Base-by-base conservation (phyloP, 495 filamentous ascomycete species). In the Aspergillus biplanus region DNA sequence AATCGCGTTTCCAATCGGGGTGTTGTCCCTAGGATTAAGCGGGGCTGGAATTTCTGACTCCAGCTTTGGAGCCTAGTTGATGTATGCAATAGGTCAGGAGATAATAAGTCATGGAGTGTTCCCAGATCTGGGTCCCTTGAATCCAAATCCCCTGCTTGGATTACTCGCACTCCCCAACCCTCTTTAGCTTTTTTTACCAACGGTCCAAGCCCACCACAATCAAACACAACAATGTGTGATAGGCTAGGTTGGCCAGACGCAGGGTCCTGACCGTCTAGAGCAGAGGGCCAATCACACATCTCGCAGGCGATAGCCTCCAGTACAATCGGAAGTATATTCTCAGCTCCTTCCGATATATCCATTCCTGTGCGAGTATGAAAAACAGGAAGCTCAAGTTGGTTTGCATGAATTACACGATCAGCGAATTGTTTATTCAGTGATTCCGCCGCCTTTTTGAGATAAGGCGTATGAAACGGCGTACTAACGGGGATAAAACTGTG, bases 401-500 rank as follows among this genome's bases (percentile, higher is more conserved):
- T 47, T 13, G 59, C 7, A 15, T 58, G 31, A 31, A 78, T 61
- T 2, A 50, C 33, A 42, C 54, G 48, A 12, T 61, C 59, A 12
- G 58, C 13, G 33, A 73, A 69, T 13, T 62, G 63, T 21, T 54
- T 56, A n/a, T 68, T 67, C 0, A 74, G 15, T 11, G 48, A 37
- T 1, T 58, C 42, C 1, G 63, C 67, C 13, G 70, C 72, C 7
- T 49, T 37, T 7, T 37, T 44, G 5, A 78, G 72, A 46, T 76
- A 74, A 13, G 61, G 63, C 3, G 71, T 74, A 56, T 78, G 76
- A 50, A 78, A 78, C 6, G 76, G 69, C 11, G 70, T 69, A 35
- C 62, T 74, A 34, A 75, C 71, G 0, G 73, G 69, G 1, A 78
- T 59, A 31, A 75, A 76, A 5, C 54, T 49, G 35, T 64, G 39